Base-by-base conservation (phyloP, 2,329 filamentous ascomycete species). In the Alternaria sp. region DNA sequence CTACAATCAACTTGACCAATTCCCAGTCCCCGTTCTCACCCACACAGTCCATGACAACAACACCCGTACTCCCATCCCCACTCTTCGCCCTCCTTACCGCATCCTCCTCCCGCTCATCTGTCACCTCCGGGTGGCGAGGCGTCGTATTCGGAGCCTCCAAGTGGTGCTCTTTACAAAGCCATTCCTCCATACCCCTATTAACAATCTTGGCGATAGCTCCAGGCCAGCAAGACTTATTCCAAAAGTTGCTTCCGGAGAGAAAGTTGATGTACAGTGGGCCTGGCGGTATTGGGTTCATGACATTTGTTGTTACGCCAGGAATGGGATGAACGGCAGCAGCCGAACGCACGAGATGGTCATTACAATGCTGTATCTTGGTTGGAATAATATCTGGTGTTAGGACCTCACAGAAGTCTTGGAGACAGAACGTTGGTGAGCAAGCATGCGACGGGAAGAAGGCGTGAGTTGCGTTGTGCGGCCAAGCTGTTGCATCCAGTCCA, bases 401-500 rank as follows among this genome's bases (percentile, higher is more conserved):
- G 33, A 99, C 88, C 72, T 96, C 92, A 82, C 96, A 98, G 78
- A 94, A 97, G 80, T 98, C 95, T 80, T 98, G 95, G 40, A 98
- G 88, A 65, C 91, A 88, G 58, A 97, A 87, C 2, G 46, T 49
- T 3, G 58, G 31, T 8, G 36, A 37, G 21, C 54, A 21, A 3
- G 50, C 9, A 2, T n/a, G 8, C 63, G 88, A 82, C 3, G 91
- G 92, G 69, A 88, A 88, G 33, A 82, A 82, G 55, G 90, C 89
- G 72, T 96, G 88, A 31, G 90, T 87, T 62, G 91, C 92, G 79
- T 98, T 98, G 79, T 97, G 90, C 0, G 91, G 92, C 94, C 94
- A 98, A 17, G 79, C 79, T 33, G 83, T 80, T 53, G 83, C 87
- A 68, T 89, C 82, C 41, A 89, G 81, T 21, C 85, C 84, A 79